These are phyloP conservation scores for Talaromyces funiculosus DNA, from an alignment of 2,329 filamentous ascomycete species.

Conservation along the genomic window DNA sequence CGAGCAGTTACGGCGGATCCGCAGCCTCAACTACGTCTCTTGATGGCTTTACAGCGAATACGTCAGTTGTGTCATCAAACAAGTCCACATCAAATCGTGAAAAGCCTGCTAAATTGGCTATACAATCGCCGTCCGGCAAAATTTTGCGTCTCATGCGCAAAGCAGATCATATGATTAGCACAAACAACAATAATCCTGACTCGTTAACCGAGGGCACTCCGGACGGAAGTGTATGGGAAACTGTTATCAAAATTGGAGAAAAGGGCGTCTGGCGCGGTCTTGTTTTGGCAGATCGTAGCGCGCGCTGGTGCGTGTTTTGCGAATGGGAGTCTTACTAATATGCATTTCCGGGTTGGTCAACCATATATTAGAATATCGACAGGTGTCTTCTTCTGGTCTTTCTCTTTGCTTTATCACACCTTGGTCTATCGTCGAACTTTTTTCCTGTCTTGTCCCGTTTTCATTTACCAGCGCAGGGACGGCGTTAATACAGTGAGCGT, in stretches of 20 bases:
- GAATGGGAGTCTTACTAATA: slow-evolving; percentile 57
- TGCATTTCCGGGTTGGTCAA: neutral
- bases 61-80: slow-evolving; percentile 51
- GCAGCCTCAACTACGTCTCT: slow-evolving; percentile 42
- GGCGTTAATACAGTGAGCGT: slow-evolving; percentile 7
- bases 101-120: slow-evolving; percentile 92
- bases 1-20: slow-evolving; percentile 48
- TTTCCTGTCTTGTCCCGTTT: neutral
- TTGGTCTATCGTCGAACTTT: neutral
- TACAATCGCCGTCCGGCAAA: slow-evolving; percentile 90
- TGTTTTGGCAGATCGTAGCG: slow-evolving; percentile 59
- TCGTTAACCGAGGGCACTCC: slow-evolving; percentile 33
- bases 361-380: neutral
- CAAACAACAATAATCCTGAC: slow-evolving; percentile 25
- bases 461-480: neutral
- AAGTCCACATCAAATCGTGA: slow-evolving; percentile 33
- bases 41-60: slow-evolving; percentile 37
- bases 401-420: neutral
- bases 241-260: slow-evolving; percentile 62
- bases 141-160: slow-evolving; percentile 64
- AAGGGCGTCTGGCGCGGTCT: slow-evolving; percentile 58
- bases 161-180: slow-evolving; percentile 40
- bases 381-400: neutral
- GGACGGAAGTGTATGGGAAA: slow-evolving; percentile 59
- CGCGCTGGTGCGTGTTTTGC: slow-evolving; percentile 64